A percentile compares a stretch with the other conserved stretches of the same genome.
phyloP scores from a whole-genome alignment of 176 grass and related monocot species.

The Aegilops longissima region DNA sequence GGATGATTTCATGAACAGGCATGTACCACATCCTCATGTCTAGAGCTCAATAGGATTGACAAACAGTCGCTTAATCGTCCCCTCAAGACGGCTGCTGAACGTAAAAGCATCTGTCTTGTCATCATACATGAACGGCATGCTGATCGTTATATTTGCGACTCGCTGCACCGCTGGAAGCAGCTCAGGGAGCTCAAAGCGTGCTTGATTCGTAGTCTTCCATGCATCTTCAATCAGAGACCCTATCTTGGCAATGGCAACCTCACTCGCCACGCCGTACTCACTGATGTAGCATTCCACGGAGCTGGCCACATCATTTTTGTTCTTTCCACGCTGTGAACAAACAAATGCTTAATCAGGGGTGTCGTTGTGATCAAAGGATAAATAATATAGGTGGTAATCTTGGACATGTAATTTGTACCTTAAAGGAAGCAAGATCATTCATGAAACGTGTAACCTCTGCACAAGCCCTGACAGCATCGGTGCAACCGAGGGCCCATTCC shows the following conservation, averaged over 20 bases:
- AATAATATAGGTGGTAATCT: not conserved
- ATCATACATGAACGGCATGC: slow-evolving; percentile 32
- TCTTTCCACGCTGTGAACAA: slow-evolving; percentile 24
- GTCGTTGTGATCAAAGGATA: not conserved
- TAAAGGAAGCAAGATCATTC: slow-evolving; percentile 37
- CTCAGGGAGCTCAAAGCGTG: slow-evolving; percentile 7
- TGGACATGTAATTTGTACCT: slow-evolving; percentile 26
- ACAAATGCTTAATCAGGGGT: not conserved
- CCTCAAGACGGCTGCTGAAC: slow-evolving; percentile 22
- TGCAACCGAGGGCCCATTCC: slow-evolving; percentile 25
- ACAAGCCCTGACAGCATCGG: slow-evolving; percentile 16
- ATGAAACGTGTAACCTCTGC: slow-evolving; percentile 32
- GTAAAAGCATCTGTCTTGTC: slow-evolving; percentile 38
- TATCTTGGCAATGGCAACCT: slow-evolving; percentile 18
- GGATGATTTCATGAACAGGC: not conserved
- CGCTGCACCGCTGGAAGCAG: slow-evolving; percentile 9
- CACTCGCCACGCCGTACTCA: not conserved
- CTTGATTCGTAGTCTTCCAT: slow-evolving; percentile 21
- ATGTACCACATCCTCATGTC: not conserved
- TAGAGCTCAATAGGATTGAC: slow-evolving; percentile 17
- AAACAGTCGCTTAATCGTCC: slow-evolving; percentile 25
- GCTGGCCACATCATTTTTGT: slow-evolving; percentile 19
- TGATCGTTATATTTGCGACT: slow-evolving; percentile 14
- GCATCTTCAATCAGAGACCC: slow-evolving; percentile 24
- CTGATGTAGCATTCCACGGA: slow-evolving; percentile 24